Evolutionary conservation across 768 basidiomycete genomes (phyloP).

Genomic region (Trametes elegans): DNA sequence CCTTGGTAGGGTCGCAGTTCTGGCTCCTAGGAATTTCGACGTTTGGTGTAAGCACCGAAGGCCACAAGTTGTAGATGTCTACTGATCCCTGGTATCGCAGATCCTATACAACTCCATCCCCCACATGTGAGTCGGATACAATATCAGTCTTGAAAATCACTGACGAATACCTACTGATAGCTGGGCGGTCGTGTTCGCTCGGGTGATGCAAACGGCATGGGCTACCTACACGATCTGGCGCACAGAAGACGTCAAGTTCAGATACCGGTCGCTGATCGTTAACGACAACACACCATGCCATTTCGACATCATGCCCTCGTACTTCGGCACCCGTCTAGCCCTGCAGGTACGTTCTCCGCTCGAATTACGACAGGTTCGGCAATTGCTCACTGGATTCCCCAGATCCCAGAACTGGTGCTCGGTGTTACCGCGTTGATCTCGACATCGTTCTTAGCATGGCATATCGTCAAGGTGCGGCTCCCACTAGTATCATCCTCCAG

Average conservation of each 20-base stretch:
- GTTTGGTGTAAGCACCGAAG: constrained; percentile 34
- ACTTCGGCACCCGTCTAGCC: constrained; percentile 39
- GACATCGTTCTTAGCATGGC: constrained; percentile 43
- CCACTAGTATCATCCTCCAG: background rate
- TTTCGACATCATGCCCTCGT: constrained; percentile 44
- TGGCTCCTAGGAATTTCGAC: constrained; percentile 54
- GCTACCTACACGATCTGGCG: constrained; percentile 50
- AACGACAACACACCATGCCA: constrained; percentile 45
- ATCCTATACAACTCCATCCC: constrained; percentile 52
- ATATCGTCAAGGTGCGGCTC: constrained; percentile 42
- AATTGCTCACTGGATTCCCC: background rate
- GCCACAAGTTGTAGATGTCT: too few relatives aligned
- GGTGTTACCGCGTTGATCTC: constrained; percentile 43
- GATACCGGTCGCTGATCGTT: constrained; percentile 39
- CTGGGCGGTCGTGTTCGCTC: constrained; percentile 47
- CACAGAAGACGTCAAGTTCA: constrained; percentile 33
- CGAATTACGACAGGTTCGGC: background rate
- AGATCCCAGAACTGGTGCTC: constrained; percentile 52
- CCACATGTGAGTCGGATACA: constrained; percentile 41
- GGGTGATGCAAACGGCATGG: constrained; percentile 47
- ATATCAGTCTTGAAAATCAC: background rate
- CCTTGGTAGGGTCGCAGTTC: constrained; percentile 48
- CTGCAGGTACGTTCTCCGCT: constrained; percentile 39
- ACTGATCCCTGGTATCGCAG: too few relatives aligned
- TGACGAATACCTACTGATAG: constrained; percentile 27